These are phyloP conservation scores for Chlamydomonas applanata DNA, from an alignment of 139 green algal species.

Conservation along the genomic window DNA sequence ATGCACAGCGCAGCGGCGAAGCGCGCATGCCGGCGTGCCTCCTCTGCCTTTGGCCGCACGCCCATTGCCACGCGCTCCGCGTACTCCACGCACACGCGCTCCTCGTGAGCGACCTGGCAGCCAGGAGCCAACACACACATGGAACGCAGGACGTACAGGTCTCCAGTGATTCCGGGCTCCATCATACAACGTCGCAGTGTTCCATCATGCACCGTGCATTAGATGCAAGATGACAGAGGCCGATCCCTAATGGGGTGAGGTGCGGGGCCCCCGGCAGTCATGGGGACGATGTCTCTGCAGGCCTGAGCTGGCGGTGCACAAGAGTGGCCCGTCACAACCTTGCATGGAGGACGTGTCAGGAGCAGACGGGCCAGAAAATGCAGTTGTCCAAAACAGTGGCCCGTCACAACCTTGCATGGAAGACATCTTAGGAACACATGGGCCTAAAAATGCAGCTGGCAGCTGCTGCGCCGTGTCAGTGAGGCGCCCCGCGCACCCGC, in stretches of 20 bases:
- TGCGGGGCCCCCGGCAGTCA: no score
- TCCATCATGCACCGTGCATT: no score
- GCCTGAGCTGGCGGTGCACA: background rate
- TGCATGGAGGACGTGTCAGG: no score
- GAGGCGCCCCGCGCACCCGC: background rate
- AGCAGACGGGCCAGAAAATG: no score
- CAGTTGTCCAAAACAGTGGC: background rate
- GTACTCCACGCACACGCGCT: background rate
- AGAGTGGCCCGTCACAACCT: background rate
- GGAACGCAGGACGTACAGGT: no score
- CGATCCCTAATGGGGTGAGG: no score
- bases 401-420: background rate
- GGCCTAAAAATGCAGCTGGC: no score
- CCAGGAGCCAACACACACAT: background rate
- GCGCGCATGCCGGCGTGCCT: constrained; percentile 28
- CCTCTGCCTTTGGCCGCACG: background rate
- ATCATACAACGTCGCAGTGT: no score
- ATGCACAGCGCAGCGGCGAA: constrained; percentile 46
- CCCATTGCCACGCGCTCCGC: constrained; percentile 14
- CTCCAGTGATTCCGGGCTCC: no score
- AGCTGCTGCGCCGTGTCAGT: background rate
- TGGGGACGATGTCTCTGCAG: no score
- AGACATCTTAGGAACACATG: no score
- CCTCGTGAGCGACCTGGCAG: background rate
- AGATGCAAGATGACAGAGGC: no score